phyloP scores from a whole-genome alignment of 2,329 filamentous ascomycete species.

The Pestalotiopsis sp. region DNA sequence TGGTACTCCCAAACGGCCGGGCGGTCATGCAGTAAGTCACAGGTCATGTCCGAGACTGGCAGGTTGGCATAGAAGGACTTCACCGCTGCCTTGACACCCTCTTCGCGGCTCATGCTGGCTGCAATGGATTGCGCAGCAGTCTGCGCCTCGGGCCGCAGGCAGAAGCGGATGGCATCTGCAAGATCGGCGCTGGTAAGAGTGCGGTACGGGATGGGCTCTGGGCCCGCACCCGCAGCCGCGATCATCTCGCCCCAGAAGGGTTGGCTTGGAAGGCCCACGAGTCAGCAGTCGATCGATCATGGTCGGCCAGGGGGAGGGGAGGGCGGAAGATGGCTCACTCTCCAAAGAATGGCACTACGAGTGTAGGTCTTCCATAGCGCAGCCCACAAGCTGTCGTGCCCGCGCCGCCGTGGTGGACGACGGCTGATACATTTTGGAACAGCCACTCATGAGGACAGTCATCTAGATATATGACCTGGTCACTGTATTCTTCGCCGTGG shows the following conservation, averaged over 20 bases:
- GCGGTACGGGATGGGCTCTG: conserved; percentile 37
- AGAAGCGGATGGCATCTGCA: conserved; percentile 36
- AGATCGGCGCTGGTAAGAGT: conserved; percentile 35
- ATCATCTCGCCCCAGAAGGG: conserved; percentile 47
- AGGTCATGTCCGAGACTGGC: not conserved
- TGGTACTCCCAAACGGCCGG: not conserved
- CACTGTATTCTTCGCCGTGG: conserved; percentile 42
- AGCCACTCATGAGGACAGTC: conserved; percentile 71
- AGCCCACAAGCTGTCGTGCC: conserved; percentile 68
- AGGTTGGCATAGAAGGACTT: not conserved
- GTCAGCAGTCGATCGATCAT: not conserved
- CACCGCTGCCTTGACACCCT: conserved; percentile 4
- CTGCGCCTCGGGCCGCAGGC: conserved; percentile 31
- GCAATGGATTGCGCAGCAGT: conserved; percentile 36
- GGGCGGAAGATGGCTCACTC: conserved; percentile 36
- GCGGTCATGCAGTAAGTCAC: not conserved
- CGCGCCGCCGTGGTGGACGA: conserved; percentile 68
- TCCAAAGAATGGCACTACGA: conserved; percentile 70
- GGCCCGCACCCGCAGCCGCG: conserved; percentile 40
- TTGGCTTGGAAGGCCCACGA: conserved; percentile 26
- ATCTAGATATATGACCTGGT: conserved; percentile 52
- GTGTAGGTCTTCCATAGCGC: conserved; percentile 61
- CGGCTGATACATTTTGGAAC: conserved; percentile 59
- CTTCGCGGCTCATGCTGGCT: conserved; percentile 36
- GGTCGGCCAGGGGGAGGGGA: not conserved